Evolutionary conservation across 192 early-diverging fungal genomes (phyloP).

Genomic region (Entomortierella lignicola): DNA sequence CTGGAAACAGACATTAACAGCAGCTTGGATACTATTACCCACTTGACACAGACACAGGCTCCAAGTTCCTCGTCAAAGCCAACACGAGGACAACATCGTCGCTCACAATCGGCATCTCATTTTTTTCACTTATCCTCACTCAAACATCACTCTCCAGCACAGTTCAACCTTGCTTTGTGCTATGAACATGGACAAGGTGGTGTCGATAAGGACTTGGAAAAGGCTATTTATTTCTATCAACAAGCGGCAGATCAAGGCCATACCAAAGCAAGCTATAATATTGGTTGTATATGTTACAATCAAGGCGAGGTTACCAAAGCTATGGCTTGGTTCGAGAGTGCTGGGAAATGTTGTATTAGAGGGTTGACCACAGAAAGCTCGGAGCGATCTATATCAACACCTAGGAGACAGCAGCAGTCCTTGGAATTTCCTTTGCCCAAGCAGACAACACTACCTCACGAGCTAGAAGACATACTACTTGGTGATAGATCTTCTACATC

Average conservation of each 20-base stretch:
- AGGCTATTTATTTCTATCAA: constrained; percentile 46
- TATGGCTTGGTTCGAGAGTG: constrained; percentile 44
- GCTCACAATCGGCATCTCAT: constrained; percentile 43
- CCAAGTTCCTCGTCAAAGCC: neutral
- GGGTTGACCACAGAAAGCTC: neutral
- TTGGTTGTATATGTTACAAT: constrained; percentile 44
- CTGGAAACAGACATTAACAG: neutral
- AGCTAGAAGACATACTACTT: constrained; percentile 23
- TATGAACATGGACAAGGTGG: constrained; percentile 55
- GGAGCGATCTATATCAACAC: neutral
- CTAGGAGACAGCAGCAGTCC: neutral
- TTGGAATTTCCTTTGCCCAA: constrained; percentile 14
- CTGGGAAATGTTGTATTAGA: constrained; percentile 33
- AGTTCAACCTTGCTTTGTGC: constrained; percentile 47
- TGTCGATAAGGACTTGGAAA: constrained; percentile 30
- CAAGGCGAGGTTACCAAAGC: constrained; percentile 32
- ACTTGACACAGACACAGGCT: neutral
- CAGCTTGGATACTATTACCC: neutral
- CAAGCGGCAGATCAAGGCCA: constrained; percentile 50
- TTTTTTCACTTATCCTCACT: constrained; percentile 47
- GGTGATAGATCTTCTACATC: constrained; percentile 1
- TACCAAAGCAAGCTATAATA: constrained; percentile 45
- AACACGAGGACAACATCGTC: constrained; percentile 17
- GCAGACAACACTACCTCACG: constrained; percentile 12
- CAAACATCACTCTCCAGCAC: constrained; percentile 40